Evolutionary conservation across 306 rosid species (phyloP), one percentile per base, ranked within the genome.

Genomic region (Parietaria judaica): DNA sequence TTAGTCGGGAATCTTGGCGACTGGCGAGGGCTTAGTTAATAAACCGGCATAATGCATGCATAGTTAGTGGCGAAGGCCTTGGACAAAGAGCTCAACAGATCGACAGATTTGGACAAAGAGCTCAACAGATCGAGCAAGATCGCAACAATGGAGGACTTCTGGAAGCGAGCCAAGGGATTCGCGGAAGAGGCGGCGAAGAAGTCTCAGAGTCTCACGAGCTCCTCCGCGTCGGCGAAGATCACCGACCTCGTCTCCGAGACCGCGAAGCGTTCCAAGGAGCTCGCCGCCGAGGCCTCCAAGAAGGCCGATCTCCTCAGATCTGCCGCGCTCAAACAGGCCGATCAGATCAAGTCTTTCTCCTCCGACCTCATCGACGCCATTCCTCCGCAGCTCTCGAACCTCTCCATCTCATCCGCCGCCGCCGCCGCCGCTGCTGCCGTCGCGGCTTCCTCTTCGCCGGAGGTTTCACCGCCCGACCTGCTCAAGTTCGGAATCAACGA

Each of bases 211-310:
- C 61, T 92, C 1, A 75, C 81, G 3, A 71, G 65, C 34, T 66
- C 70, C 14, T 73, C 99, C 14, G 63, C 71, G 13, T 75, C 99
- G 69, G 74, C 82, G 34, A 72, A 71, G 52, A 64, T 94, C 84
- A 74, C 97, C 72, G 99, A 89, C 74, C 80, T 94, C 58, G 94
- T 94, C 70, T 84, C 99, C 13, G 97, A 89, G 70, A 88, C 99
- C 62, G 72, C 99, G 61, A 89, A 89, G 81, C 81, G 81, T 72
- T 94, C 97, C n/a, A 83, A 75, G 51, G 97, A 94, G 46, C 73
- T 94, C 47, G 99, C 99, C 56, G 94, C 94, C 11, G 99, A 94
- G 58, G 97, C 99, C 38, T 94, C 99, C 67, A 88, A 89, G 79
- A 69, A 70, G 16, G 99, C 99, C 54, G 95, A 94, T 76, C 81